Base-by-base conservation (phyloP, 352 stramenopile species). In the Aphanomyces euteiches region DNA sequence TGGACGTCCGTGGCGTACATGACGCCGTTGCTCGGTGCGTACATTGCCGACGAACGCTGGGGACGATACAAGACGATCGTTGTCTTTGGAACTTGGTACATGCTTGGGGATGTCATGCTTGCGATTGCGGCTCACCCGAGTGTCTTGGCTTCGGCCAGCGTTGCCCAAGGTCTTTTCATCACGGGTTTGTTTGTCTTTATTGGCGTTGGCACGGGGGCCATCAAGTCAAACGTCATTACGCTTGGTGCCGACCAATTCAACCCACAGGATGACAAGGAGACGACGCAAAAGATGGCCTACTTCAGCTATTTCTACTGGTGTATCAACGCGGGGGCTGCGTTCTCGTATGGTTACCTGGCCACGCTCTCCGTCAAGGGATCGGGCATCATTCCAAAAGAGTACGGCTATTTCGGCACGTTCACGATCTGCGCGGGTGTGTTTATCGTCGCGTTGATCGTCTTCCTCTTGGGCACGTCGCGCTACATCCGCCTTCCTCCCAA, bases 271-370 rank as follows among this genome's bases (percentile, higher is more conserved):
- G 77, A 74, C 1, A 61, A 64, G 12, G 81, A 88, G 67, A 50
- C 17, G 10, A 58, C 72, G 13, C 69, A 87, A 28, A 83, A 88
- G 53, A 74, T 78, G 15, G 80, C 69, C 21, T 96, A 87, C 74
- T 96, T 94, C 78, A 89, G 78, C 54, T 84, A 80, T 41, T 92
- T 93, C 70, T 96, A 95, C 77, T 92, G 79, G 74, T 77, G 73
- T 47, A 83, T 92, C 58, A 92, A 92, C 73, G 72, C 90, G 41
- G 86, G 87, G n/a, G 78, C 86, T 7, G 67, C 77, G 3, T 81
- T 95, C 66, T 86, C 80, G 67, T 96, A 92, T 73, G 86, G 76
- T 4, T 82, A 92, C 37, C 82, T 95, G 38, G 83, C 85, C 34
- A 85, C 81, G 36, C 73, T 96, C 21, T 90, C 76, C 38, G 83